Base-by-base conservation (phyloP, 176 grass and related monocot species). In the Echinochloa phyllopogon region DNA sequence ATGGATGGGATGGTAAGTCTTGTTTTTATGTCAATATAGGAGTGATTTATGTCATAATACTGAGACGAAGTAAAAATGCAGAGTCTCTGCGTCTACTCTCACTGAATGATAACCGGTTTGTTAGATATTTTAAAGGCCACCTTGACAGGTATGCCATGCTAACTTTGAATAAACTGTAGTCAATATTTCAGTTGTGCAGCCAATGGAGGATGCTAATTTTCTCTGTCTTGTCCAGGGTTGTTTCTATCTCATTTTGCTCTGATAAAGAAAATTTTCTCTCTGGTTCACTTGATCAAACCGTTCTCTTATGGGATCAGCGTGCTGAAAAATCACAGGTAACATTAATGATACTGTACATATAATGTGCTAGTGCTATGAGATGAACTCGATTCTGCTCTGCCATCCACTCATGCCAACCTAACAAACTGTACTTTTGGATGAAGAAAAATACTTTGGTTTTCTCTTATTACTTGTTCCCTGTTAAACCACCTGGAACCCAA, bases 41-140 rank as follows among this genome's bases (percentile, higher is more conserved):
- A 72, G 36, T 80, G 41, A 83, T 83, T 80, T 59, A 25, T 61
- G 0, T 83, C 56, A 72, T 73, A 10, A 10, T 79, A 57, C 60
- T 87, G 44, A 90, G 69, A 80, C 67, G 39, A 74, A 75, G 16
- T 70, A 86, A 50, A 77, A 65, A 8, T 90, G 77, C 86, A 98
- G 96, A 98, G 87, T 98, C 96, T 82, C 75, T 97, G 81, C 84
- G 95, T 42, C 90, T 97, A 75, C 92, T 97, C 76, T 97, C 95
- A 58, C 27, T 97, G 75, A 91, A 93, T 87, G 92, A 98, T 82
- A 98, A 98, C 84, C 89, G 94, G 60, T 98, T 92, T 74, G 80
- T 98, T 82, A 82, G 96, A 87, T 98, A 98, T 81, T 98, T 98
- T 47, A 98, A 98, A 83, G 96, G 96, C n/a, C 96, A 98, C 80